phyloP scores from a whole-genome alignment of 768 basidiomycete genomes.

The Favolaschia claudopus region DNA sequence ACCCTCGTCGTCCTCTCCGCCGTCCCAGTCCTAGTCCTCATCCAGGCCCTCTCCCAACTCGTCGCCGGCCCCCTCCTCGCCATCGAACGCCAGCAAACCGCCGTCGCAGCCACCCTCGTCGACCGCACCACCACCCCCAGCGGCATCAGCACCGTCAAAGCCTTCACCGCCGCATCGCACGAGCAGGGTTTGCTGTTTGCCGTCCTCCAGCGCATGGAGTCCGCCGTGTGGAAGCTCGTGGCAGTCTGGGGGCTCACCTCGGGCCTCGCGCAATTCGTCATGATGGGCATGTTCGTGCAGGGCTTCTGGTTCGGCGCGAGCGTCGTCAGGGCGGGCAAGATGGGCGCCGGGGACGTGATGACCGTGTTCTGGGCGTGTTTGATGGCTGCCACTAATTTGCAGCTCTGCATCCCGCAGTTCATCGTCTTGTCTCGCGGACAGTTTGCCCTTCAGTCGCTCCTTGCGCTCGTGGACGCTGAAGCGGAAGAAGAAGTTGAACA shows the following conservation, averaged over 20 bases:
- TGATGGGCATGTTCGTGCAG: constrained; percentile 94
- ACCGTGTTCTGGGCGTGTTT: constrained; percentile 98
- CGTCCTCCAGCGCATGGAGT: constrained; percentile 53
- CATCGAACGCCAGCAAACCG: constrained; percentile 70
- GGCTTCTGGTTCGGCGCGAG: constrained; percentile 96
- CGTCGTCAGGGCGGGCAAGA: constrained; percentile 80
- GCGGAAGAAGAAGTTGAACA: constrained; percentile 42
- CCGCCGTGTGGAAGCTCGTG: constrained; percentile 61
- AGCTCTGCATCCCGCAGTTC: constrained; percentile 85
- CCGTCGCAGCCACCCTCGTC: constrained; percentile 78
- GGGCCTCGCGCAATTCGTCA: constrained; percentile 78
- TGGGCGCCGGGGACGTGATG: constrained; percentile 82
- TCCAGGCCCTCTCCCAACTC: constrained; percentile 78
- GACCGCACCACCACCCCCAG: constrained; percentile 67
- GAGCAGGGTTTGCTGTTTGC: constrained; percentile 53
- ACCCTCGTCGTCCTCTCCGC: constrained; percentile 93
- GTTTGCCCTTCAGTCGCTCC: constrained; percentile 73
- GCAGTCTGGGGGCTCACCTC: constrained; percentile 79
- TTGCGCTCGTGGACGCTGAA: constrained; percentile 61
- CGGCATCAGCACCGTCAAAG: constrained; percentile 90
- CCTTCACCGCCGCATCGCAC: constrained; percentile 78
- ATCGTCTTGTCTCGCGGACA: constrained; percentile 85
- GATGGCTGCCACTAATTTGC: constrained; percentile 87
- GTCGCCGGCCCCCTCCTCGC: constrained; percentile 72
- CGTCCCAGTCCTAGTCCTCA: constrained; percentile 80